Base-by-base conservation (phyloP, 352 stramenopile genomes). In the Phytophthora kernoviae region DNA sequence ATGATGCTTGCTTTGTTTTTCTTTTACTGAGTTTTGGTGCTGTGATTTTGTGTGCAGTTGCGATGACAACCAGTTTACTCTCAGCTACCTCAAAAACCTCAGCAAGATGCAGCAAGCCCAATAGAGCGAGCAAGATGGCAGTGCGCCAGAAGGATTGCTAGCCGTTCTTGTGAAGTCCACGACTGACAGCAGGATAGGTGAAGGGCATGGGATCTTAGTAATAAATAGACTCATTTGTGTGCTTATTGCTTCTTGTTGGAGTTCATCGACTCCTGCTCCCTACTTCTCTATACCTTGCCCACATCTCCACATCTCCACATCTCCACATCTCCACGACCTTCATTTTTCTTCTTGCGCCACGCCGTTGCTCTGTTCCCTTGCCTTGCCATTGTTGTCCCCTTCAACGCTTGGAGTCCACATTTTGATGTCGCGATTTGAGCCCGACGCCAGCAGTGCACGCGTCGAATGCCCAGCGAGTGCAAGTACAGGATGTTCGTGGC, bases 21-120 rank as follows among this genome's bases (percentile, higher is more conserved):
- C 3, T 56, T 65, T 53, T 4, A 59, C 14, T 44, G 21, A 14
- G 32, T 21, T 37, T 39, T 51, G 49, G 21, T 62, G 11, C 54
- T 21, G 10, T 58, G 20, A 7, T 40, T 15, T 58, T 60, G 24
- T 30, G 6, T 70, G 36, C 43, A 94, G 84, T 58, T 96, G 87
- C 47, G 85, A 96, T 71, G 87, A 96, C 67, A 96, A 96, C 65
- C 85, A 96, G 75, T 96, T 93, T 71, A 89, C 87, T 34, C 81
- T 96, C 44, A 90, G 81, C 54, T 96, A 96, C 50, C 68, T 96
- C 50, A 81, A 85, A 60, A 85, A 80, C 46, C 75, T 87, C 60
- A 80, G 76, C 78, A 72, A 71, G 54, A 71, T 85, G 62, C 75
- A 87, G 27, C 59, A 72, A 44, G 57, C 36, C 45, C 56, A 70